A percentile compares a stretch with the other conserved stretches of the same genome.
Evolutionary conservation across 306 rosid genomes (phyloP).

Genomic region (Quercus mongolica): DNA sequence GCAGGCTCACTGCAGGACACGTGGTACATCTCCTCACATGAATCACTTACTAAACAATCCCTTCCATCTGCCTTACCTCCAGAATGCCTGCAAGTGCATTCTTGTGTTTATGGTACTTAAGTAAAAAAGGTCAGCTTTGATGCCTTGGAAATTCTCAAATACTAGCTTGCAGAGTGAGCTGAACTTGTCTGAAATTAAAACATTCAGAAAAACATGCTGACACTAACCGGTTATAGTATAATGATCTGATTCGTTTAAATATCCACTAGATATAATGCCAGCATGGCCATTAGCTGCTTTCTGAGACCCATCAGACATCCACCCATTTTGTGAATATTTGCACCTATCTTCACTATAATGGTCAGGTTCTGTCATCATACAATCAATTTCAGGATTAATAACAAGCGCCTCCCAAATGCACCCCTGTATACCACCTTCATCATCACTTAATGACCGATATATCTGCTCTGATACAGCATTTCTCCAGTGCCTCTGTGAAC

Average conservation of each 20-base stretch:
- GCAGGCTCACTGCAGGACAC: conserved; percentile 83
- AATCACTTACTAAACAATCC: conserved; percentile 89
- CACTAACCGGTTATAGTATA: conserved; percentile 39
- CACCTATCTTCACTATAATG: conserved; percentile 39
- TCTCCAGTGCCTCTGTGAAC: conserved; percentile 49
- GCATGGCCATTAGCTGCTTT: conserved; percentile 44
- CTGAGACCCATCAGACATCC: conserved; percentile 34
- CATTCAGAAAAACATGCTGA: conserved; percentile 46
- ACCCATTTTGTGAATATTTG: conserved; percentile 21
- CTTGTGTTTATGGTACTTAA: conserved; percentile 62
- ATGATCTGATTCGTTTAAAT: conserved; percentile 37
- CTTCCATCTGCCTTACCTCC: conserved; percentile 67
- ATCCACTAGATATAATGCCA: conserved; percentile 41
- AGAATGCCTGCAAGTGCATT: conserved; percentile 71
- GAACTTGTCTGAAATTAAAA: conserved; percentile 70
- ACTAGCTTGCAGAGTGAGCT: conserved; percentile 57
- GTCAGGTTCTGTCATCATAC: conserved; percentile 26
- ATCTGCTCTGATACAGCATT: conserved; percentile 46
- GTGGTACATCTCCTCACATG: conserved; percentile 89
- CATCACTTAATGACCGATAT: conserved; percentile 52
- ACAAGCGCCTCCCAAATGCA: conserved; percentile 48
- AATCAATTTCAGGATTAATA: conserved; percentile 25
- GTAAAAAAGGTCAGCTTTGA: conserved; percentile 67
- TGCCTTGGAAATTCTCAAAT: conserved; percentile 66
- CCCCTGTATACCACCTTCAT: conserved; percentile 47